A percentile compares a stretch with the other conserved stretches of the same genome.
phyloP scores from a whole-genome alignment of 208 protist species.

The Trypanosoma platydactyli region DNA sequence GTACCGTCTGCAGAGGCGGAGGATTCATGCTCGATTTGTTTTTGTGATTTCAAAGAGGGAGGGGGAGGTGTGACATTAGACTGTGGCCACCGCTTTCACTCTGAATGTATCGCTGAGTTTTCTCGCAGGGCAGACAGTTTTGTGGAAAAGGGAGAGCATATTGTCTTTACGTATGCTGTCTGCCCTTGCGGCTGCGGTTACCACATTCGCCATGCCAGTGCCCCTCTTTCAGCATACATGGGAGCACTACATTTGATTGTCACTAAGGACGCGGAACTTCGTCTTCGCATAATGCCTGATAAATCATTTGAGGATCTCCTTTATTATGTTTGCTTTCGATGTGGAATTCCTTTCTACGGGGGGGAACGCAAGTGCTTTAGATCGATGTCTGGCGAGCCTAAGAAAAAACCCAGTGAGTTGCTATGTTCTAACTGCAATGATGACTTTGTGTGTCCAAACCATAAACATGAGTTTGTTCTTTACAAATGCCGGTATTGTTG shows the following conservation, averaged over 20 bases:
- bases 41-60: constrained; percentile 76
- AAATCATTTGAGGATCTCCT: constrained; percentile 74
- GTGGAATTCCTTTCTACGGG: constrained; percentile 69
- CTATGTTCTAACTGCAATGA: constrained; percentile 72
- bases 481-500: constrained; percentile 91
- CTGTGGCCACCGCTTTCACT: constrained; percentile 85
- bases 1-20: constrained; percentile 22
- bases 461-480: constrained; percentile 50
- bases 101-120: constrained; percentile 75
- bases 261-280: constrained; percentile 19
- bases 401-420: constrained; percentile 54
- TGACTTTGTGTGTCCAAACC: constrained; percentile 46
- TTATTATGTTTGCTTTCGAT: constrained; percentile 76
- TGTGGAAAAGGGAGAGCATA: constrained; percentile 62
- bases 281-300: constrained; percentile 30
- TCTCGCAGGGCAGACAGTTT: constrained; percentile 68
- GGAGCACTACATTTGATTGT: constrained; percentile 38
- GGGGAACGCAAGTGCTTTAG: constrained; percentile 77
- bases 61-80: constrained; percentile 77
- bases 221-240: constrained; percentile 52
- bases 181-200: constrained; percentile 80
- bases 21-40: constrained; percentile 66
- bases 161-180: constrained; percentile 83
- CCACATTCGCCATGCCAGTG: constrained; percentile 61
- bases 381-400: constrained; percentile 61